Evolutionary conservation across 2,329 filamentous ascomycete species (phyloP).

Genomic region (Apiospora marii): DNA sequence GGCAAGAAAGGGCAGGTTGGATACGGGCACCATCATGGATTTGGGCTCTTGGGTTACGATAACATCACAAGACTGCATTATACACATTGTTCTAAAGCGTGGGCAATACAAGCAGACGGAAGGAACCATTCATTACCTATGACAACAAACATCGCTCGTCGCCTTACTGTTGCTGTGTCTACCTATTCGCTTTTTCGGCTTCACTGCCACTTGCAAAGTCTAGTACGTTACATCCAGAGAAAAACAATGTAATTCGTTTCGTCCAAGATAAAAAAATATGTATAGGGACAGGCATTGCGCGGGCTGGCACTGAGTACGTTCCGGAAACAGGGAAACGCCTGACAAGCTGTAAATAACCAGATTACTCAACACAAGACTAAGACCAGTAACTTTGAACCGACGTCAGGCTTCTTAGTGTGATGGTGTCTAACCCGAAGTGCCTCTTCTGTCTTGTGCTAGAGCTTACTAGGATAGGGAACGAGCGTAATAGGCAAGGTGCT

Average conservation of each 20-base stretch:
- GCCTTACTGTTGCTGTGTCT: not conserved
- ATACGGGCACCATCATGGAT: not conserved
- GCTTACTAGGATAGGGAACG: not conserved
- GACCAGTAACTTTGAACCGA: not conserved
- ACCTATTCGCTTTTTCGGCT: not conserved
- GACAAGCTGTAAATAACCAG: not conserved
- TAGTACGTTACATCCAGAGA: not conserved
- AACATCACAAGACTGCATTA: not conserved
- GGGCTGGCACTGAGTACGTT: not conserved
- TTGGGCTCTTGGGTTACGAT: not conserved
- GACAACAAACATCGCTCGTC: not conserved
- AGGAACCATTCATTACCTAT: not conserved
- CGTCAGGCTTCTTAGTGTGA: not conserved
- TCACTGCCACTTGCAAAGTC: not conserved
- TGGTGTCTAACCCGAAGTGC: not conserved
- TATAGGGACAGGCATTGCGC: not conserved
- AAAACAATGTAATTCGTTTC: not conserved
- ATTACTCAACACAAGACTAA: not conserved
- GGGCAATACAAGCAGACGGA: not conserved
- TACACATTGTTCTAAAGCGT: not conserved
- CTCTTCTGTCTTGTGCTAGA: not conserved
- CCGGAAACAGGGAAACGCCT: not conserved
- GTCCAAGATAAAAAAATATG: not conserved
- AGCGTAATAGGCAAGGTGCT: not conserved
- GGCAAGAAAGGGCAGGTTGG: not conserved